These are phyloP conservation scores for Septoria petroselini DNA, from an alignment of 2,329 filamentous ascomycete genomes.

Conservation along the genomic window DNA sequence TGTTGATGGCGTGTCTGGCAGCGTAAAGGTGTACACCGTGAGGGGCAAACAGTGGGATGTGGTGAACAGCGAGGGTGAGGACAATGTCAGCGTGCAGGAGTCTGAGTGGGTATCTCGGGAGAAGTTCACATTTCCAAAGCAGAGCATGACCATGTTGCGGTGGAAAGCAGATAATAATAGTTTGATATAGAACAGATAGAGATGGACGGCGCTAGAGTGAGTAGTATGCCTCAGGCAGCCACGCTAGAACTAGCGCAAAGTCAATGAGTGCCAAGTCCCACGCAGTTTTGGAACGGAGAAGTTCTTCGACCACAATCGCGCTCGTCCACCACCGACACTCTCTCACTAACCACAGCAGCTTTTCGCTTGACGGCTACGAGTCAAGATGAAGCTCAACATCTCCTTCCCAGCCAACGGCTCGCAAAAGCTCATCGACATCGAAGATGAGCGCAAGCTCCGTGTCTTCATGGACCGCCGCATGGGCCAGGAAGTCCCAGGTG, in stretches of 20 bases:
- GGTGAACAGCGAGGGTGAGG: constrained; percentile 60
- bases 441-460: constrained; percentile 98
- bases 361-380: constrained; percentile 26
- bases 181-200: neutral
- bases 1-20: constrained; percentile 52
- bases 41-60: constrained; percentile 56
- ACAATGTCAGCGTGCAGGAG: constrained; percentile 61
- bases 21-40: constrained; percentile 61
- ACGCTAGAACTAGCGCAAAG: constrained; percentile 3
- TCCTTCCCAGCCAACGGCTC: constrained; percentile 98
- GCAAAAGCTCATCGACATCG: constrained; percentile 98
- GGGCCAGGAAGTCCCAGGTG: constrained; percentile 87
- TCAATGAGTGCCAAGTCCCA: neutral
- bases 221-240: neutral
- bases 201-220: neutral
- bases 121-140: constrained; percentile 63
- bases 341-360: constrained; percentile 20
- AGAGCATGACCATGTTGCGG: constrained; percentile 66
- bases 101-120: constrained; percentile 63
- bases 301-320: constrained; percentile 14
- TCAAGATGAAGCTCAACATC: constrained; percentile 70
- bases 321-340: constrained; percentile 15
- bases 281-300: neutral
- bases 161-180: constrained; percentile 44
- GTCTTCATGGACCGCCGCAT: constrained; percentile 99